Evolutionary conservation across 805 yeast species (phyloP), one percentile per base, ranked within the genome.

Genomic region (Wickerhamomyces tratensis): DNA sequence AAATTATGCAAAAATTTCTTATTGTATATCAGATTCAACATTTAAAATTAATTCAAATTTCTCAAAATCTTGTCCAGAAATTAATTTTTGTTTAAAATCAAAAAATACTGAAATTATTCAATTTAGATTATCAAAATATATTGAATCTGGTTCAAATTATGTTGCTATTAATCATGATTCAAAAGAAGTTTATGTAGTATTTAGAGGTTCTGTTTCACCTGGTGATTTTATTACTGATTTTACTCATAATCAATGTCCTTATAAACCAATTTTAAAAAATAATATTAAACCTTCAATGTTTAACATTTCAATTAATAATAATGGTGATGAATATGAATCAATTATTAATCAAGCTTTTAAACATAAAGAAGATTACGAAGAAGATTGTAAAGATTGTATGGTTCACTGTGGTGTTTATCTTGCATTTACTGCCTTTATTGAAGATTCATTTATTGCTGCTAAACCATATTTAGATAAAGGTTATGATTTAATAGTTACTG

Each of bases 391-490:
- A 11, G 65, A 62, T 11, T 82, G 89, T 54, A 57, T 51, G 25
- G 77, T 80, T 12, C 94, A 85, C 61, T 59, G 69, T 41, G 95
- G 95, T 0, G 79, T 82, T 53, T 68, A 71, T 41, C 53, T 64
- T 14, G 72, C 76, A 15, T 58, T 73, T 36, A 58, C 62, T 41
- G 64, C 63, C 12, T 67, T 76, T 45, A 63, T 69, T 39, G 59
- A 54, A 3, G 50, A 59, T 10, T 61, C 79, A 2, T 50, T 59
- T 12, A 46, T 50, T 2, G 50, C 70, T 15, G 55, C 62, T 20
- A 44, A 57, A 10, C 51, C 63, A 15, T 60, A 70, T 50, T 30
- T 49, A 33, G 49, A 46, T 5, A 74, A 77, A 0, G 69, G 67
- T 25, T 81, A 77, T 54, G 55, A 65, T 20, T 44, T 82, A 5